Conservation (phyloP, 305 asterid species). For the Fraxinus angustifolia region DNA sequence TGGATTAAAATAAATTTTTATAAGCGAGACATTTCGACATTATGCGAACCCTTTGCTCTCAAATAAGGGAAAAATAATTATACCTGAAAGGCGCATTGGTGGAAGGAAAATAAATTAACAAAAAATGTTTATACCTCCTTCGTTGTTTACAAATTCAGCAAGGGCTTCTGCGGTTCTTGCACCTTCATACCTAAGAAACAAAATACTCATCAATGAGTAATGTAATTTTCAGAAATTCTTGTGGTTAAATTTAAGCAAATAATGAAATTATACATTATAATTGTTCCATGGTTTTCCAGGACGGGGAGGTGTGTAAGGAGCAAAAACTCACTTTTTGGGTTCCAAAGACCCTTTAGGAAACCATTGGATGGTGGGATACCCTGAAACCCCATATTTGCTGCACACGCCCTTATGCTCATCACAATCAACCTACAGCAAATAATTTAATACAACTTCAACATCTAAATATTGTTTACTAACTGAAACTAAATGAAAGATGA, state of each 20-base stretch:
- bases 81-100: background rate
- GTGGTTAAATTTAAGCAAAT: background rate
- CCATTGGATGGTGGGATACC: conserved; percentile 91
- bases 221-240: background rate
- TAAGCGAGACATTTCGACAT: no score
- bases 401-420: conserved; percentile 83
- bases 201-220: conserved; percentile 6
- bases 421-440: conserved; percentile 66
- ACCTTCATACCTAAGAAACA: conserved; percentile 67
- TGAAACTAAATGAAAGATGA: background rate
- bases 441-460: background rate
- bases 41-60: no score
- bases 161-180: conserved; percentile 75
- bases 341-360: conserved; percentile 85
- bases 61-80: no score
- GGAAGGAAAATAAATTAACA: background rate
- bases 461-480: background rate
- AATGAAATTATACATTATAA: background rate
- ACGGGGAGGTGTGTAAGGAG: background rate
- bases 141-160: conserved; percentile 72
- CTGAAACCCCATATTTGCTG: conserved; percentile 75
- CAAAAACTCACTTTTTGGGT: conserved; percentile 62
- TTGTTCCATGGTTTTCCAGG: background rate
- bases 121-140: conserved; percentile 59
- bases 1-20: no score